These are phyloP conservation scores for Tetramitus jugosus DNA, from an alignment of 208 protist species.

Conservation along the genomic window DNA sequence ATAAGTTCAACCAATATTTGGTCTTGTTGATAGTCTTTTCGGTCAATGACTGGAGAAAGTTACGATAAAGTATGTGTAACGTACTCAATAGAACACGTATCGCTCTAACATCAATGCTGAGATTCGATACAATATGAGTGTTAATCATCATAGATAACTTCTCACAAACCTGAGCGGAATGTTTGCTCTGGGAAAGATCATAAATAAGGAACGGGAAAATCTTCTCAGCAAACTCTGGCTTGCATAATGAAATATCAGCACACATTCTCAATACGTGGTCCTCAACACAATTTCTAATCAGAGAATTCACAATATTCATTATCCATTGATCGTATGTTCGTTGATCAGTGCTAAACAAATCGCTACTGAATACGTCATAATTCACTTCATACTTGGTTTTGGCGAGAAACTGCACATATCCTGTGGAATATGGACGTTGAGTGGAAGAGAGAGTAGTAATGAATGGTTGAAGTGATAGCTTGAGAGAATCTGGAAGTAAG, in stretches of 20 bases:
- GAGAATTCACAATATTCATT: background rate
- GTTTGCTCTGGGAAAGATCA: background rate
- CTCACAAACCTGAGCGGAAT: background rate
- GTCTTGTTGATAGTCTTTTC: background rate
- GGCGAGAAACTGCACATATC: background rate
- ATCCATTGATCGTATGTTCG: slow-evolving; percentile 9
- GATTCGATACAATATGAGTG: background rate
- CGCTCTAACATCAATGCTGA: background rate
- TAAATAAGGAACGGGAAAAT: background rate
- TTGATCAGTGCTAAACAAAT: background rate
- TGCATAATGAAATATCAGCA: background rate
- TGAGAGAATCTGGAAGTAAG: background rate
- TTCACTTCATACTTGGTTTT: background rate
- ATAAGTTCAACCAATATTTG: background rate
- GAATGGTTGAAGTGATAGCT: background rate
- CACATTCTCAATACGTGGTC: background rate
- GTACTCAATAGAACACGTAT: background rate
- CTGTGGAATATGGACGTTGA: background rate
- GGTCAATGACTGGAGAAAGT: background rate
- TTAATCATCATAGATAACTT: background rate
- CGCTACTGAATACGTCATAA: background rate
- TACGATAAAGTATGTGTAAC: background rate
- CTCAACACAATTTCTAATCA: background rate
- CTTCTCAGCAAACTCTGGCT: background rate
- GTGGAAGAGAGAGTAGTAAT: too few relatives aligned